Conservation (phyloP, 2,329 filamentous ascomycete genomes). For the Colletotrichum aenigma region DNA sequence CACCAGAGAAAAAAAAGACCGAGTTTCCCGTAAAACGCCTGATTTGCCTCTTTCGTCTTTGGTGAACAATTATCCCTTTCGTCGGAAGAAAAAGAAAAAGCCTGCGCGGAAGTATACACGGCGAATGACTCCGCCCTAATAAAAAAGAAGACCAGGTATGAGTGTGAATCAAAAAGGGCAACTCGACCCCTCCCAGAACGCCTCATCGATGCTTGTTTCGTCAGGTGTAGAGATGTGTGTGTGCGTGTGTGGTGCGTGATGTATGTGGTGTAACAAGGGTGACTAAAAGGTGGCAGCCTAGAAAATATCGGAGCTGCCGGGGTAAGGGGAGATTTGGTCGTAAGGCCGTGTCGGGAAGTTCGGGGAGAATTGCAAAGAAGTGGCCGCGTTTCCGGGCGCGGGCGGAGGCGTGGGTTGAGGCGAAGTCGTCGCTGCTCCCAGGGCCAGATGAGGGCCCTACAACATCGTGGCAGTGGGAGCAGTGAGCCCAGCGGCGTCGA, state of each 20-base stretch:
- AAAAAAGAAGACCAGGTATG: background rate
- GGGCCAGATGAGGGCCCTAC: constrained; percentile 23
- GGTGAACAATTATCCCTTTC: background rate
- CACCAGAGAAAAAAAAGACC: constrained; percentile 44
- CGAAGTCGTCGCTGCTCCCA: constrained; percentile 26
- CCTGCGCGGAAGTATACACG: background rate
- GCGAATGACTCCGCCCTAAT: background rate
- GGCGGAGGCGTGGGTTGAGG: background rate
- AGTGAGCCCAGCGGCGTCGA: constrained; percentile 29
- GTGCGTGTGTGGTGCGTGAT: background rate
- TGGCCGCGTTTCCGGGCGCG: background rate
- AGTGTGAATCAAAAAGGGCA: background rate
- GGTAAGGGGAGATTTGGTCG: constrained; percentile 7
- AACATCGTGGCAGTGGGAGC: constrained; percentile 48
- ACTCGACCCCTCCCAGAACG: constrained; percentile 4
- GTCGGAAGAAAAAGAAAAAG: background rate
- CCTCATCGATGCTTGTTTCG: constrained; percentile 18
- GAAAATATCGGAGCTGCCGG: constrained; percentile 2
- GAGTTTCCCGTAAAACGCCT: background rate
- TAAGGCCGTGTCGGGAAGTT: constrained; percentile 11
- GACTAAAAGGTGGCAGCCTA: background rate
- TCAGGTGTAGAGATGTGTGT: background rate
- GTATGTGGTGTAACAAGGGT: background rate
- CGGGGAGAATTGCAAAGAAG: background rate
- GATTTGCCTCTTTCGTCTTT: background rate